These are phyloP conservation scores for Eimeria mitis DNA, from an alignment of 169 alveolate species.

Conservation along the genomic window DNA sequence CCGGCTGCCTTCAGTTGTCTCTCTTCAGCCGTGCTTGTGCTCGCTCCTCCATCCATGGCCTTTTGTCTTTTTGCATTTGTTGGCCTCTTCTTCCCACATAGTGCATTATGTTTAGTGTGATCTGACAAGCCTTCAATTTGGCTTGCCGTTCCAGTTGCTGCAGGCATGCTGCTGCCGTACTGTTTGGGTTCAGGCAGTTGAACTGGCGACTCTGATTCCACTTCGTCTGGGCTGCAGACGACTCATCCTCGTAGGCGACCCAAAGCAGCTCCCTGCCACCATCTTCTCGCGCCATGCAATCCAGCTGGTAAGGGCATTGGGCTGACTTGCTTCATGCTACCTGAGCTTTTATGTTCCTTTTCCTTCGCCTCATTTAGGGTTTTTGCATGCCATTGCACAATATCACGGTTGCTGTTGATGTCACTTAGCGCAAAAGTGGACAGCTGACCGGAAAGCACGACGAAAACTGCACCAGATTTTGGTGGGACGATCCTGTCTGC, in stretches of 20 bases:
- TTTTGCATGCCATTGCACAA: not conserved
- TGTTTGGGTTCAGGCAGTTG: conserved; percentile 87
- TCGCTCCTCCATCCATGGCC: not conserved
- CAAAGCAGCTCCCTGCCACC: conserved; percentile 99
- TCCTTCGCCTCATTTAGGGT: not conserved
- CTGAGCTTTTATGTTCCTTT: not conserved
- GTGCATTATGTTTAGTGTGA: not conserved
- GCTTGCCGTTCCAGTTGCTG: not conserved
- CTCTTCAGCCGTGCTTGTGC: not conserved
- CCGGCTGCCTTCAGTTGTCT: not conserved
- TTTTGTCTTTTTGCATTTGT: not conserved
- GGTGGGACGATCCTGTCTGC: not conserved
- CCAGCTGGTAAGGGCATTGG: conserved; percentile 69
- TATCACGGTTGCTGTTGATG: not conserved
- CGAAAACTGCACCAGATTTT: not conserved
- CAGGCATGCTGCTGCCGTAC: not conserved
- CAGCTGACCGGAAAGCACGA: not conserved
- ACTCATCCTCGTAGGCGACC: conserved; percentile 99
- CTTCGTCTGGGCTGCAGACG: conserved; percentile 90
- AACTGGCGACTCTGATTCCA: conserved; percentile 91
- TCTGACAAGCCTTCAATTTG: not conserved
- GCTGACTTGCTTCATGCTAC: not conserved
- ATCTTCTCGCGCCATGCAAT: conserved; percentile 92
- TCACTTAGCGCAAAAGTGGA: not conserved
- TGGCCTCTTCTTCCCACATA: not conserved